These are phyloP conservation scores for Keithomyces neogunnii DNA, from an alignment of 2,329 filamentous ascomycete genomes.

Conservation along the genomic window DNA sequence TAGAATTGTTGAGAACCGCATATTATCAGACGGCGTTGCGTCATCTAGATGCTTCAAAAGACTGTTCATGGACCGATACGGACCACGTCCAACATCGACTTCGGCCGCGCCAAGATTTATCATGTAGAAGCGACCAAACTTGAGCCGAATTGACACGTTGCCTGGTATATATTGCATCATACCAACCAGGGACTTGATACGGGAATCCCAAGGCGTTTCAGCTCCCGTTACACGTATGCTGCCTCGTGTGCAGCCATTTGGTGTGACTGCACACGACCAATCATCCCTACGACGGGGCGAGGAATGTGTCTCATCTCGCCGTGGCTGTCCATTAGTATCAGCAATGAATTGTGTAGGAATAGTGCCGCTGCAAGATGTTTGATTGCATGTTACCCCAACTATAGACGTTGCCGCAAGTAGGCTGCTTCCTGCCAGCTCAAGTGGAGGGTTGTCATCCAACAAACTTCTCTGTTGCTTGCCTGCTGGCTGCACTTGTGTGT, in stretches of 20 bases:
- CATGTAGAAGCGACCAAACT: slow-evolving; percentile 21
- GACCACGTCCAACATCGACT: slow-evolving; percentile 14
- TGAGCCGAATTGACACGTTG: slow-evolving; percentile 13
- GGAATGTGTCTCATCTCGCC: too few species aligned
- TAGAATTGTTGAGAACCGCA: slow-evolving; percentile 20
- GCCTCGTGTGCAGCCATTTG: background rate
- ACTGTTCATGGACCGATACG: slow-evolving; percentile 9
- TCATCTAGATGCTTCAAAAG: slow-evolving; percentile 2
- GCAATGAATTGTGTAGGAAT: too few species aligned
- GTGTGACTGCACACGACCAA: too few species aligned
- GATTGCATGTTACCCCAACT: too few species aligned
- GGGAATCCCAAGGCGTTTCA: slow-evolving; percentile 2
- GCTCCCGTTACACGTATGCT: background rate
- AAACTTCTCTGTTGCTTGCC: background rate
- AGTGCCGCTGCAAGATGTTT: too few species aligned
- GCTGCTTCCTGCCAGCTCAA: background rate
- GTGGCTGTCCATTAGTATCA: too few species aligned
- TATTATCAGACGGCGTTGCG: slow-evolving; percentile 1
- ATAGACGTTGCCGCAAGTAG: too few species aligned
- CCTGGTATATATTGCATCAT: slow-evolving; percentile 17
- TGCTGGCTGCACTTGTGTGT: background rate
- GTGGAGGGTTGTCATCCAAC: background rate
- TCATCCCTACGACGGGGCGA: too few species aligned
- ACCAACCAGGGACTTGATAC: slow-evolving; percentile 9
- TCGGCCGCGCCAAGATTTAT: slow-evolving; percentile 11